These are phyloP conservation scores for Starmerella floris DNA, from an alignment of 805 yeast genomes.

Conservation along the genomic window DNA sequence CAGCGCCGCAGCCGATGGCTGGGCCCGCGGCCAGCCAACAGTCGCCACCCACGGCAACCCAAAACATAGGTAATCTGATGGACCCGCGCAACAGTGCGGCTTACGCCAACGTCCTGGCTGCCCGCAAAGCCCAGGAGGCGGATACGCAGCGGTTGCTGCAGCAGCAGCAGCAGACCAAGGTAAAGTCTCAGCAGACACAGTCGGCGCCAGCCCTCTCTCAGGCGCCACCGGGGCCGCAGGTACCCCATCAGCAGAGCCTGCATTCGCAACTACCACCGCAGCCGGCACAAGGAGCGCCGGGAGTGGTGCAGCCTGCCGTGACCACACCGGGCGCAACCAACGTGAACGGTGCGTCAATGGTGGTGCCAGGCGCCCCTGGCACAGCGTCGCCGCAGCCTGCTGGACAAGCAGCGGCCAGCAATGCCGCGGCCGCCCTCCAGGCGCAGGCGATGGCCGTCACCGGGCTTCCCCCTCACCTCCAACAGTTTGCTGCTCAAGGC, in stretches of 20 bases:
- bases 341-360: neutral
- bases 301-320: neutral
- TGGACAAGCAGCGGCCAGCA: conserved; percentile 5
- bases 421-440: conserved; percentile 9
- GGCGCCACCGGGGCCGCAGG: neutral
- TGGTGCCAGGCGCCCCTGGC: neutral
- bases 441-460: conserved; percentile 13
- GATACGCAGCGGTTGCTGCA: neutral
- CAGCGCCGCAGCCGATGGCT: conserved; percentile 1
- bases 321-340: neutral
- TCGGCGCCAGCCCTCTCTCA: neutral
- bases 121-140: neutral
- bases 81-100: neutral
- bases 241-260: neutral
- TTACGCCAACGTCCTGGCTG: neutral
- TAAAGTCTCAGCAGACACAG: too few relatives aligned
- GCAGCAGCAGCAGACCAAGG: neutral
- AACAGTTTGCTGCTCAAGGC: conserved; percentile 12
- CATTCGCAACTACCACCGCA: neutral
- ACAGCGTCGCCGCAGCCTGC: conserved; percentile 6
- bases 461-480: conserved; percentile 15
- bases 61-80: neutral
- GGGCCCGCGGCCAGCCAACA: neutral
- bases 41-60: neutral
- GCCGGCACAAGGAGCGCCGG: neutral